Evolutionary conservation across 352 stramenopile species (phyloP), one percentile per base, ranked within the genome.

Genomic region (Globisporangium orthogonon): DNA sequence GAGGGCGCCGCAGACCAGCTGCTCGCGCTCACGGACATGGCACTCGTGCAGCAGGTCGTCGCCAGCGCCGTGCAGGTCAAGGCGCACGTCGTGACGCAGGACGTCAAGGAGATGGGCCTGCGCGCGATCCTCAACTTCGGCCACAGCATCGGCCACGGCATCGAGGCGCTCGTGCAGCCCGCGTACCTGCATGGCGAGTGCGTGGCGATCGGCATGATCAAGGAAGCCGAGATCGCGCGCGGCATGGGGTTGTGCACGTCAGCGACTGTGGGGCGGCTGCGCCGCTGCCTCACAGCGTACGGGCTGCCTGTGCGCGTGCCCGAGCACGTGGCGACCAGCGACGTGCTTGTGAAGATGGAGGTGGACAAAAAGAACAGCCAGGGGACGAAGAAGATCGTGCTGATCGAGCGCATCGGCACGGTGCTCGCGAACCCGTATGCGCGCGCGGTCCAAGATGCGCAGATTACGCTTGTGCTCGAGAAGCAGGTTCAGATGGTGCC

Each of bases 71-170:
- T 84, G 45, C 67, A 97, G 60, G 97, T 98, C 58, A 99, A 99
- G 74, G 91, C 94, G 29, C 86, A 87, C 44, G 94, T 99, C 29
- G 96, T 99, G 13, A 96, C 95, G 37, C 73, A 87, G 13, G 96
- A 99, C 68, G 95, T 97, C 52, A 95, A 95, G 67, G 97, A 99
- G 71, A 94, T 94, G 60, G 96, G 95, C 1, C 59, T 98, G 30
- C 84, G 97, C 15, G 96, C 96, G 14, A 98, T 98, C 39, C 85
- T 99, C 40, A 99, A 99, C 77, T 93, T 99, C 59, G 97, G 97
- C n/a, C 97, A 99, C 82, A 99, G 96, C 52, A 97, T 99, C 62
- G 97, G 96, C 56, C 97, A 99, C 71, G 96, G 96, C 48, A 98
- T 99, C 59, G 97, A 99, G 71, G 96, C 96, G 66, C 75, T 97